These are phyloP conservation scores for Dactylorhiza incarnata DNA, from an alignment of 106 monocot species.

Conservation along the genomic window DNA sequence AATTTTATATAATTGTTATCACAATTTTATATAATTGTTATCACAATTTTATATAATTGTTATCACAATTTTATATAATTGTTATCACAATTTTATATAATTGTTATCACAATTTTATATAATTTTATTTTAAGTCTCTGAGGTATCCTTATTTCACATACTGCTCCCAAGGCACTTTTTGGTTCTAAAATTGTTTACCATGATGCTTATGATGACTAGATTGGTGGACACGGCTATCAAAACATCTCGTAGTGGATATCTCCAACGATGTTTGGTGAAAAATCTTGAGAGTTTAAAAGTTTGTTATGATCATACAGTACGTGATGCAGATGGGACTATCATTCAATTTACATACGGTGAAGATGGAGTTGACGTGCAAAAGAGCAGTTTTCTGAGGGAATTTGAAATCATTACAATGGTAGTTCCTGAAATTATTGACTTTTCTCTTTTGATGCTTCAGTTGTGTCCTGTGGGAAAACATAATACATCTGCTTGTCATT, in stretches of 20 bases:
- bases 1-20: no score
- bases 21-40: no score
- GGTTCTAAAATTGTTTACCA: not conserved
- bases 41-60: no score
- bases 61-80: no score
- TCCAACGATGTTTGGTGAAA: slow-evolving; percentile 88
- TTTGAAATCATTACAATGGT: slow-evolving; percentile 56
- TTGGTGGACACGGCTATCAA: slow-evolving; percentile 96
- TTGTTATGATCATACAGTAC: slow-evolving; percentile 90
- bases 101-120: no score
- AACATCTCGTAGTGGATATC: slow-evolving; percentile 95
- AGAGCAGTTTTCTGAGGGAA: slow-evolving; percentile 67
- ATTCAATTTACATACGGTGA: slow-evolving; percentile 87
- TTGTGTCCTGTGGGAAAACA: not conserved
- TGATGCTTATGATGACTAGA: slow-evolving; percentile 24
- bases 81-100: no score
- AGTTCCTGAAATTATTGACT: slow-evolving; percentile 8
- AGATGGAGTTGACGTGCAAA: slow-evolving; percentile 95
- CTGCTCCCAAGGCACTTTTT: no score
- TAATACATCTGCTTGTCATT: slow-evolving; percentile 6
- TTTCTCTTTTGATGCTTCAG: not conserved
- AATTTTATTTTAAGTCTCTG: no score
- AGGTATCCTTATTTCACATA: not conserved
- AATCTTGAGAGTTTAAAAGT: slow-evolving; percentile 87
- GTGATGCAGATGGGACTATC: slow-evolving; percentile 89